Evolutionary conservation across 495 filamentous ascomycete species (phyloP).

Genomic region (Acidiella bohemica): DNA sequence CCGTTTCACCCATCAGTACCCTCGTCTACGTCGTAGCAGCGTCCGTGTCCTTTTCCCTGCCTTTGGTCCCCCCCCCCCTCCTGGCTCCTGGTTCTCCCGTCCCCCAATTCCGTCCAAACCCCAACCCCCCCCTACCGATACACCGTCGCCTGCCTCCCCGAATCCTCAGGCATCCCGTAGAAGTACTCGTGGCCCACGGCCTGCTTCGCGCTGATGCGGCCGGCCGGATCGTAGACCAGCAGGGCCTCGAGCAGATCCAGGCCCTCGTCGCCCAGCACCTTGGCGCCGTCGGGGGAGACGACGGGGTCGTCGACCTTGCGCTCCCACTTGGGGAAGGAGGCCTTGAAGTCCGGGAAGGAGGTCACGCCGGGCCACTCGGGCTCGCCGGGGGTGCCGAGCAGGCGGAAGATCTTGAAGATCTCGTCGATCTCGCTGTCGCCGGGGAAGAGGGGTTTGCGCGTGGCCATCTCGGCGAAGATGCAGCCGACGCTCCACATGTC

Average conservation of each 20-base stretch:
- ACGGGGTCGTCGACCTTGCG: slow-evolving; percentile 50
- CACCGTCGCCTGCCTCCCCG: no score
- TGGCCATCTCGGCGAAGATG: slow-evolving; percentile 99
- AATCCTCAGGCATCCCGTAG: slow-evolving; percentile 40
- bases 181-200: slow-evolving; percentile 90
- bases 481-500: slow-evolving; percentile 99
- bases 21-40: no score
- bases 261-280: slow-evolving; percentile 56
- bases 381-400: slow-evolving; percentile 86
- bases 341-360: slow-evolving; percentile 93
- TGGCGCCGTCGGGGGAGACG: slow-evolving; percentile 29
- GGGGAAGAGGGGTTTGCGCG: slow-evolving; percentile 90
- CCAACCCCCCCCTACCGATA: no score
- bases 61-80: no score
- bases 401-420: slow-evolving; percentile 98
- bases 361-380: slow-evolving; percentile 89
- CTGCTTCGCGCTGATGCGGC: slow-evolving; percentile 90
- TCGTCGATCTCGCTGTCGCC: slow-evolving; percentile 99
- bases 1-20: no score
- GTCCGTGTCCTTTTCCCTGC: no score
- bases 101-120: no score
- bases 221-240: slow-evolving; percentile 88
- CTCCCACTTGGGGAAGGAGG: slow-evolving; percentile 90
- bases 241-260: slow-evolving; percentile 74
- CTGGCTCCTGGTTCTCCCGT: no score